Percentiles rank a stretch among this genome's conserved stretches.
phyloP scores from a whole-genome alignment of 208 protist genomes.

The Porcisia hertigi region DNA sequence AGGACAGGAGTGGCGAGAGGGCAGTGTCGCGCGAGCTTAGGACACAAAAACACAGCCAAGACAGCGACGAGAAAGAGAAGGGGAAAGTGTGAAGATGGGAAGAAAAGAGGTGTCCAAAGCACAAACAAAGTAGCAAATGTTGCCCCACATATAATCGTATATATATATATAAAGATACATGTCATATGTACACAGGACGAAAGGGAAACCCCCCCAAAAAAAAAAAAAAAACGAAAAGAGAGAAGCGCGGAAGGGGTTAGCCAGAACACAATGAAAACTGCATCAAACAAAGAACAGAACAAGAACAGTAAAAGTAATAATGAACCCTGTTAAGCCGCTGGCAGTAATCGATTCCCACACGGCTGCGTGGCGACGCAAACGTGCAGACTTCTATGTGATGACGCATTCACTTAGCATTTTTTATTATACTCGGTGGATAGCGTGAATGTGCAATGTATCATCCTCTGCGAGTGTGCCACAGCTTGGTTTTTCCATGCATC shows the following conservation, averaged over 20 bases:
- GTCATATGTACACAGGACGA: background rate
- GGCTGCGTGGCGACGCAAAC: background rate
- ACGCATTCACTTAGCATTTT: background rate
- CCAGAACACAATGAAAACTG: background rate
- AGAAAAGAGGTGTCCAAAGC: background rate
- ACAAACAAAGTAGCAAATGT: background rate
- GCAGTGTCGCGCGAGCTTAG: background rate
- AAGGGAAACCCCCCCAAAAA: background rate
- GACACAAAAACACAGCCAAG: background rate
- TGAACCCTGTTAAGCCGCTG: background rate
- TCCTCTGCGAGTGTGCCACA: background rate
- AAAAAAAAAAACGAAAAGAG: constrained; percentile 6
- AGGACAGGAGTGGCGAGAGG: background rate
- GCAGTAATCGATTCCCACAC: background rate
- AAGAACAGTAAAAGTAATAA: too few relatives aligned
- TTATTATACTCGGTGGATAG: background rate
- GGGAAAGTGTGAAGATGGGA: background rate
- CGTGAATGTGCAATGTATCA: background rate
- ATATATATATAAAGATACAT: constrained; percentile 10
- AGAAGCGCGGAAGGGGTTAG: background rate
- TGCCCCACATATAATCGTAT: too few relatives aligned
- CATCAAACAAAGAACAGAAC: too few relatives aligned
- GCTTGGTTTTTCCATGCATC: background rate
- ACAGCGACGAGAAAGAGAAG: constrained; percentile 8
- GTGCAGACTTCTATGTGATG: background rate